Evolutionary conservation across 352 stramenopile genomes (phyloP), one percentile per base, ranked within the genome.

Genomic region (Achlya hypogyna): DNA sequence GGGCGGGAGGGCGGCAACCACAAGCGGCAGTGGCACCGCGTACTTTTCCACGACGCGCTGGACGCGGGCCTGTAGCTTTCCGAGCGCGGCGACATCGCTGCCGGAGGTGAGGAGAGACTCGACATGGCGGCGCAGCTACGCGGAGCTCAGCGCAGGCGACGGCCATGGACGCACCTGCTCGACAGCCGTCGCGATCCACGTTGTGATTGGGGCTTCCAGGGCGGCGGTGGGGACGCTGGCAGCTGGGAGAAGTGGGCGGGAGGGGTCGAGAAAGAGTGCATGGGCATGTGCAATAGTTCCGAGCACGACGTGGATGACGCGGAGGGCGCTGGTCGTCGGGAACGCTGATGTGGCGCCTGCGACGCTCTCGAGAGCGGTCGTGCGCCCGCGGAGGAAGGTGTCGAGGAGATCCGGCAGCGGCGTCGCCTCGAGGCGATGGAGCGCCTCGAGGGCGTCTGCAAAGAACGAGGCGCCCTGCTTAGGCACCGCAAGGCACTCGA

Each of bases 121-220:
- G 16, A 67, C 18, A 45, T 60, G 28, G 16, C 10, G 22, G 20
- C 60, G 60, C 28, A 54, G n/a, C 60, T 67, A 58, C 12, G 32
- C 22, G 16, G 10, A 4, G 16, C 27, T 9, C 28, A 38, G 4
- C 6, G 25, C 8, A 49, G 0, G 32, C 23, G 43, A 45, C 0
- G 38, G 27, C 8, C 12, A n/a, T 38, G 31, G n/a, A 22, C 29
- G 32, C 59, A 67, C 60, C n/a, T 29, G n/a, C 14, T 27, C 28
- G 43, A 67, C 23, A 18, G 42, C 42, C 40, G 31, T 18, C n/a
- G n/a, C 29, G 6, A 28, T 10, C 60, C 60, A 67, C 18, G 4
- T 34, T 4, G 51, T 59, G 22, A 10, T 16, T 9, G 60, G 29
- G 4, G 31, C 16, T 31, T 59, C 34, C 28, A 54, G 42, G 20